A percentile compares a stretch with the other conserved stretches of the same genome.
phyloP scores from a whole-genome alignment of 805 yeast genomes.

The Starmerella potacharoeniae region DNA sequence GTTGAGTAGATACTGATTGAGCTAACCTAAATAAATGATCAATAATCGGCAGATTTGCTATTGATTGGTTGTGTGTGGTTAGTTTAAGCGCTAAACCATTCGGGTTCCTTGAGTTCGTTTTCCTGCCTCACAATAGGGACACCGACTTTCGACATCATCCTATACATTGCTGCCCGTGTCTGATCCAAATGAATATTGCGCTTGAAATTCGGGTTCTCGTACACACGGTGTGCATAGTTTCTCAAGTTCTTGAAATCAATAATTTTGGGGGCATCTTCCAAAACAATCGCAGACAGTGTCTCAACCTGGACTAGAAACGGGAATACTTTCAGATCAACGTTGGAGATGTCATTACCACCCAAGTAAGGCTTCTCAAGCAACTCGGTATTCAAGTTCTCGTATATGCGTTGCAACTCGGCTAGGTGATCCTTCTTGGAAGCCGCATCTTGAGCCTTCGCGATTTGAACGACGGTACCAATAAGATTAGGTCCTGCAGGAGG shows the following conservation, averaged over 20 bases:
- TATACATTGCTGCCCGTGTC: constrained; percentile 32
- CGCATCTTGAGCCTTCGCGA: constrained; percentile 69
- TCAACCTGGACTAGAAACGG: constrained; percentile 83
- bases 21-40: background rate
- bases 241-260: constrained; percentile 63
- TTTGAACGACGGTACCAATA: constrained; percentile 67
- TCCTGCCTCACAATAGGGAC: background rate
- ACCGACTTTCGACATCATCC: background rate
- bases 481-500: constrained; percentile 47
- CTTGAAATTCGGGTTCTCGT: constrained; percentile 51
- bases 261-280: constrained; percentile 75
- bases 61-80: no score
- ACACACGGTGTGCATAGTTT: constrained; percentile 67
- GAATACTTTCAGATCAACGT: constrained; percentile 75
- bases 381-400: constrained; percentile 34
- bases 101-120: background rate
- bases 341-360: constrained; percentile 60
- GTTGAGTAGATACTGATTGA: constrained; percentile 7
- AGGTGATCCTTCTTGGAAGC: constrained; percentile 51
- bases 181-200: constrained; percentile 81
- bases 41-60: no score
- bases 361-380: constrained; percentile 35
- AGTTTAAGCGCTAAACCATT: background rate
- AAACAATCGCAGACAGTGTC: constrained; percentile 81
- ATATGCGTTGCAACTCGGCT: constrained; percentile 41